Conservation (phyloP, 2,329 filamentous ascomycete genomes). For the Dryadomyces sulphureus region DNA sequence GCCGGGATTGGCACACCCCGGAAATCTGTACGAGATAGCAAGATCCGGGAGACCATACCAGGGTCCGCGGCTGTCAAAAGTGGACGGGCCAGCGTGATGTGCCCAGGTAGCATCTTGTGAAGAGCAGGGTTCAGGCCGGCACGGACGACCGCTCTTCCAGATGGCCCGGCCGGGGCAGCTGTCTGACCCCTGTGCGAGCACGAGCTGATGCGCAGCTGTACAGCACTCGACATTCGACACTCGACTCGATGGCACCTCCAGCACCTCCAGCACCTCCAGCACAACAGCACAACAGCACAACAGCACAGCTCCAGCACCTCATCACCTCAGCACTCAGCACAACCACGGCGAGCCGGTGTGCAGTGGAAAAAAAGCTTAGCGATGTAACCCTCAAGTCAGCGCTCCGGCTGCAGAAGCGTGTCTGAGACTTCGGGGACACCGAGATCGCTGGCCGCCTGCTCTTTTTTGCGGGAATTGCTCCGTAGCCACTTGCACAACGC, state of each 20-base stretch:
- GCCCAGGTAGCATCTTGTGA: not conserved
- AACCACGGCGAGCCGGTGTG: not conserved
- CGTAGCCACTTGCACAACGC: not conserved
- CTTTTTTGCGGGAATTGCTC: not conserved
- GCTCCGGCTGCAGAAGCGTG: not conserved
- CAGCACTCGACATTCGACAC: too few species aligned
- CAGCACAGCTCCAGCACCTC: not conserved
- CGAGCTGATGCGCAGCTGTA: too few species aligned
- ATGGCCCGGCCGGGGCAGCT: too few species aligned
- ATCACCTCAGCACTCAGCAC: not conserved
- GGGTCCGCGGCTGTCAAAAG: not conserved
- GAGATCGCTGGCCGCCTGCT: not conserved
- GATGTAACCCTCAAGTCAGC: not conserved
- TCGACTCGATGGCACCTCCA: too few species aligned
- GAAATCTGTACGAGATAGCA: not conserved
- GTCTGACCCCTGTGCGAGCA: too few species aligned
- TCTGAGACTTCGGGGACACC: not conserved
- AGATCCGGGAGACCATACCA: not conserved
- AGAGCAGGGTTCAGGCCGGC: not conserved
- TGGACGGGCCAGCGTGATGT: not conserved
- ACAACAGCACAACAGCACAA: too few species aligned
- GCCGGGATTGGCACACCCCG: not conserved
- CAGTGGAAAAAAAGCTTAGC: not conserved
- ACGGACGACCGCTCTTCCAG: too few species aligned
- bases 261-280: too few species aligned